phyloP scores from a whole-genome alignment of 2,329 filamentous ascomycete species.

The Talaromyces sp. region DNA sequence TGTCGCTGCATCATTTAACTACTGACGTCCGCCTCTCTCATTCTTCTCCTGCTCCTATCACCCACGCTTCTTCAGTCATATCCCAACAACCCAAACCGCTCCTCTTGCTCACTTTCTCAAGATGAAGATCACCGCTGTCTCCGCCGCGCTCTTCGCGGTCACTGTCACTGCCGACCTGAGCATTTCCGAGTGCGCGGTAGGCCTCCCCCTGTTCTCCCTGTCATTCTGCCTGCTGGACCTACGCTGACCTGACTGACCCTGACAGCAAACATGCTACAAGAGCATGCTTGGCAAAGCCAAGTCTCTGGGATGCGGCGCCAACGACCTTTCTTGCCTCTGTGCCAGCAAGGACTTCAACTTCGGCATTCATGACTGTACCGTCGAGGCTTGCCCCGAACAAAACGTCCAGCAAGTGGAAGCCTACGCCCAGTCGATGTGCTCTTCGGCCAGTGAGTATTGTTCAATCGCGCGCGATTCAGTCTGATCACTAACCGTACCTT shows the following conservation, averaged over 20 bases:
- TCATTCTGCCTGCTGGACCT: not conserved
- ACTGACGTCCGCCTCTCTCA: not conserved
- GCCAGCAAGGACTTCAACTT: constrained; percentile 35
- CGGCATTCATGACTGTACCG: constrained; percentile 45
- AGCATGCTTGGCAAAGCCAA: constrained; percentile 40
- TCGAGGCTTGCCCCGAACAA: constrained; percentile 38
- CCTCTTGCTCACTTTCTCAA: not conserved
- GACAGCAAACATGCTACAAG: constrained; percentile 40
- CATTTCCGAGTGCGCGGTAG: constrained; percentile 8
- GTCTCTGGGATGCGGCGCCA: constrained; percentile 35
- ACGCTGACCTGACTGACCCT: not conserved
- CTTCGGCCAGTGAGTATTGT: constrained; percentile 18
- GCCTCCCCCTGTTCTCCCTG: not conserved
- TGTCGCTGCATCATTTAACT: not conserved
- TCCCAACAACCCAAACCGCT: not conserved
- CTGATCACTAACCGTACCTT: not conserved
- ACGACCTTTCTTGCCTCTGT: constrained; percentile 39
- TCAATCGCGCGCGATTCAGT: not conserved
- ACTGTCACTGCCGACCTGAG: constrained; percentile 3
- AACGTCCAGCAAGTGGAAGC: constrained; percentile 28
- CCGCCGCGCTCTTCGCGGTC: constrained; percentile 5
- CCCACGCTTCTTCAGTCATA: not conserved
- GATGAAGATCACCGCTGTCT: constrained; percentile 8
- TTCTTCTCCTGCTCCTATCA: not conserved
- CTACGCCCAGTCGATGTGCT: constrained; percentile 33